These are phyloP conservation scores for Puccinia novopanici DNA, from an alignment of 1,284 basidiomycete species.

Conservation along the genomic window DNA sequence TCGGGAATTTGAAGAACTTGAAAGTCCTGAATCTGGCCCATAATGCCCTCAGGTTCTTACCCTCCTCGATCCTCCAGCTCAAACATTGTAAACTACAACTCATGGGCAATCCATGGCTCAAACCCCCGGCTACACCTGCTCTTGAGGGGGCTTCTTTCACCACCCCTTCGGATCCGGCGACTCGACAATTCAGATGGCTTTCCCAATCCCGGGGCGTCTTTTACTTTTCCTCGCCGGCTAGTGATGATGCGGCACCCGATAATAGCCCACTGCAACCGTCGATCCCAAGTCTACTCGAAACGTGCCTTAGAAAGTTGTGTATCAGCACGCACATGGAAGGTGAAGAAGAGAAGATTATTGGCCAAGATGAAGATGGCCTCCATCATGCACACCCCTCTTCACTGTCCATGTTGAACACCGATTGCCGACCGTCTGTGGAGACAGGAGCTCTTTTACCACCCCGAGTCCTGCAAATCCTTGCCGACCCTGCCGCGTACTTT, in stretches of 20 bases:
- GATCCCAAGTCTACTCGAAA: slow-evolving; percentile 7
- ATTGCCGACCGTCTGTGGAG: neutral
- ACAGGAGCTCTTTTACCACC: neutral
- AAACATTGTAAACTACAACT: neutral
- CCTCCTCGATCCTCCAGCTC: slow-evolving; percentile 18
- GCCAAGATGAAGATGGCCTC: neutral
- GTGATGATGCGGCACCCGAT: neutral
- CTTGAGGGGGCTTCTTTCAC: neutral
- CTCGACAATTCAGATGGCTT: neutral
- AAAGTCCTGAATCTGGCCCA: slow-evolving; percentile 5
- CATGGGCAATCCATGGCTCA: slow-evolving; percentile 25
- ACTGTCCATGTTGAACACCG: neutral
- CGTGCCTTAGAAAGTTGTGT: slow-evolving; percentile 12
- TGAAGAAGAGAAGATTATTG: neutral
- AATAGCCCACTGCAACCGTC: neutral
- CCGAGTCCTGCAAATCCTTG: neutral
- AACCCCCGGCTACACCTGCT: neutral
- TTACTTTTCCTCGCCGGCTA: neutral
- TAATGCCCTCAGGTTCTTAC: slow-evolving; percentile 20
- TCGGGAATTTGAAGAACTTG: slow-evolving; percentile 12
- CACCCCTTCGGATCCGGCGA: neutral
- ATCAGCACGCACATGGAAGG: neutral
- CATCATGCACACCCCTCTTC: neutral
- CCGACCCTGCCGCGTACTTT: neutral
- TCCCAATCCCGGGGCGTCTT: slow-evolving; percentile 7